These are phyloP conservation scores for Arxiozyma bovina DNA, from an alignment of 1,139 yeast species.

Conservation along the genomic window DNA sequence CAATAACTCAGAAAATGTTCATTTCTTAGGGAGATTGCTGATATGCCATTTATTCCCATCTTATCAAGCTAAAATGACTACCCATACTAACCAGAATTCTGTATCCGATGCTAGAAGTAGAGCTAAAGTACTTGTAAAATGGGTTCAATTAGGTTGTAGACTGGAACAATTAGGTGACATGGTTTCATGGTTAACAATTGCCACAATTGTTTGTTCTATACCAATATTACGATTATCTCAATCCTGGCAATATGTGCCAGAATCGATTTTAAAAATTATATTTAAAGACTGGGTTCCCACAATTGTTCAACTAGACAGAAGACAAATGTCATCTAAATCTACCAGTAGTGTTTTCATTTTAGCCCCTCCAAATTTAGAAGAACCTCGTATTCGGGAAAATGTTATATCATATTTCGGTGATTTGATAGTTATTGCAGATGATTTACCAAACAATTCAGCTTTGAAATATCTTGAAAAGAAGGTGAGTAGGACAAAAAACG, in stretches of 20 bases:
- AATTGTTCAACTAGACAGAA: slow-evolving; percentile 75
- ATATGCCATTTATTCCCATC: slow-evolving; percentile 56
- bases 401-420: slow-evolving; percentile 93
- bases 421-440: slow-evolving; percentile 34
- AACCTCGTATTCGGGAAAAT: slow-evolving; percentile 61
- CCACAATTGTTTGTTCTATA: slow-evolving; percentile 72
- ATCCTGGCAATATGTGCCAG: slow-evolving; percentile 70
- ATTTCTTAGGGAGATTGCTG: slow-evolving; percentile 65
- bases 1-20: slow-evolving; percentile 58
- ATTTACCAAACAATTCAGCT: slow-evolving; percentile 23
- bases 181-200: slow-evolving; percentile 92
- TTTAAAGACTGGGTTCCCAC: slow-evolving; percentile 92
- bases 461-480: slow-evolving; percentile 52
- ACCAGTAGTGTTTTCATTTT: slow-evolving; percentile 34
- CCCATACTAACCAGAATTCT: slow-evolving; percentile 7
- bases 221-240: slow-evolving; percentile 67
- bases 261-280: slow-evolving; percentile 51
- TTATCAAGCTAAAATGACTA: slow-evolving; percentile 5
- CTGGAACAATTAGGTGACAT: slow-evolving; percentile 81
- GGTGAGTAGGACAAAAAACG: slow-evolving; percentile 60
- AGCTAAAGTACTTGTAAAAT: slow-evolving; percentile 63
- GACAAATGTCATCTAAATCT: slow-evolving; percentile 50
- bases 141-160: slow-evolving; percentile 79
- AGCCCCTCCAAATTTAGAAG: slow-evolving; percentile 85
- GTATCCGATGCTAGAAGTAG: slow-evolving; percentile 35